Conservation (phyloP, 139 green algal species). For the Pleodorina starrii region DNA sequence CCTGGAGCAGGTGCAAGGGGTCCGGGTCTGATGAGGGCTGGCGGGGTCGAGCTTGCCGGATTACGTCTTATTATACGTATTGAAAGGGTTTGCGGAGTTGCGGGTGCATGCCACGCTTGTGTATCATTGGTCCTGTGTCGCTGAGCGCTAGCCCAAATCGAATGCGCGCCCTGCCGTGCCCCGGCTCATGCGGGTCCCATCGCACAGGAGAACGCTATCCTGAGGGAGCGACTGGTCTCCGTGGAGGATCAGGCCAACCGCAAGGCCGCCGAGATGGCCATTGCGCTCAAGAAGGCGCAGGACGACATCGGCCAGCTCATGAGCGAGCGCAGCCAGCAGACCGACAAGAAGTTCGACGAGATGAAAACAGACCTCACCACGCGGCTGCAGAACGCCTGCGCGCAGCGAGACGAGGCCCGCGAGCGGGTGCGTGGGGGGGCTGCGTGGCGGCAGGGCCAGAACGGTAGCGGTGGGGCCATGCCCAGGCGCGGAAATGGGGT, state of each 20-base stretch:
- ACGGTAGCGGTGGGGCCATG: too few species aligned
- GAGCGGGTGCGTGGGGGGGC: too few species aligned
- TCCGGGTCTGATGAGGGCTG: constrained; percentile 66
- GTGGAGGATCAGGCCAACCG: background rate
- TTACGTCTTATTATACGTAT: too few species aligned
- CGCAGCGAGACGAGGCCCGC: constrained; percentile 90
- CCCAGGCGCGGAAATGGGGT: too few species aligned
- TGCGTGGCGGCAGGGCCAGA: too few species aligned
- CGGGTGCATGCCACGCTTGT: too few species aligned
- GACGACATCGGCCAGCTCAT: constrained; percentile 63
- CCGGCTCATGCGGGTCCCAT: too few species aligned
- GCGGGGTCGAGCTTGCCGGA: too few species aligned
- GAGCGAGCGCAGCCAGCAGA: constrained; percentile 67
- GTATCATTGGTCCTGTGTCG: background rate
- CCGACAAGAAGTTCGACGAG: constrained; percentile 74
- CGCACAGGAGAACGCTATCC: constrained; percentile 34
- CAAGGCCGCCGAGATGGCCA: constrained; percentile 52
- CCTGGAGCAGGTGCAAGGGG: constrained; percentile 43
- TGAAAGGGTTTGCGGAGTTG: too few species aligned
- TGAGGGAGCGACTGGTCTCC: background rate
- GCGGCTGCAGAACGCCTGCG: constrained; percentile 88
- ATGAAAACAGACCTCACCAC: constrained; percentile 80
- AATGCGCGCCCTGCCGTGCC: too few species aligned
- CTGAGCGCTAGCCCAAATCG: too few species aligned
- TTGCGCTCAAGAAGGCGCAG: constrained; percentile 63